These are phyloP conservation scores for Physcomitrellopsis africana DNA, from an alignment of 225 moss, liverwort and hornwort genomes.

Conservation along the genomic window DNA sequence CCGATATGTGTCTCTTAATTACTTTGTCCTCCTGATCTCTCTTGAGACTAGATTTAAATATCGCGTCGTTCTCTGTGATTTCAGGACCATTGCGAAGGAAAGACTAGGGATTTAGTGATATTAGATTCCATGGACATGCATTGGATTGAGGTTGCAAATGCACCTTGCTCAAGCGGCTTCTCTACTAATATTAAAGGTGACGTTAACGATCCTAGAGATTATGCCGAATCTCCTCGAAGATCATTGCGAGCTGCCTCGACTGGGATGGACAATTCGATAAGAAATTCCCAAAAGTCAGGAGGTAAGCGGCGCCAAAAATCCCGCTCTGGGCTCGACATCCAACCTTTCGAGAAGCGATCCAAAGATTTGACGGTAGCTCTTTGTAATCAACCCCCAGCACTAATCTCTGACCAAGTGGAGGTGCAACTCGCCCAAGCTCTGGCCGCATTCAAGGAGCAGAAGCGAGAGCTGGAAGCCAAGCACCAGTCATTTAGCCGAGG, in stretches of 20 bases:
- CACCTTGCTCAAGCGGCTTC: constrained; percentile 46
- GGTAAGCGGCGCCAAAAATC: constrained; percentile 53
- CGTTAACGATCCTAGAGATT: constrained; percentile 27
- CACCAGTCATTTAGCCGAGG: constrained; percentile 54
- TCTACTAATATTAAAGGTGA: constrained; percentile 43
- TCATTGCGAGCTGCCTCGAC: constrained; percentile 30
- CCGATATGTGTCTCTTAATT: no score
- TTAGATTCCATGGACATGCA: constrained; percentile 56
- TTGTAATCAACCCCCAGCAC: constrained; percentile 24
- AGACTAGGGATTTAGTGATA: constrained; percentile 21
- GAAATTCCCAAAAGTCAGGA: constrained; percentile 30
- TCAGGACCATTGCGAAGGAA: constrained; percentile 39
- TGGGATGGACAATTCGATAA: constrained; percentile 24
- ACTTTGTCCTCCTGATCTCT: no score
- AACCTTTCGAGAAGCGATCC: constrained; percentile 54
- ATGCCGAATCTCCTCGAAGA: constrained; percentile 47
- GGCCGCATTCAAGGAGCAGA: constrained; percentile 54
- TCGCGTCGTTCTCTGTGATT: neutral
- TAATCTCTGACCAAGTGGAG: constrained; percentile 50
- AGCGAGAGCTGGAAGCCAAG: constrained; percentile 45
- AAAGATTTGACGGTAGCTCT: constrained; percentile 38
- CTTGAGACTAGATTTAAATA: neutral
- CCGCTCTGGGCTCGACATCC: constrained; percentile 38
- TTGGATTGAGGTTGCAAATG: constrained; percentile 54
- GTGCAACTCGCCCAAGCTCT: constrained; percentile 57